Conservation (phyloP, 1,139 yeast species). For the Sugiyamaella sp. region DNA sequence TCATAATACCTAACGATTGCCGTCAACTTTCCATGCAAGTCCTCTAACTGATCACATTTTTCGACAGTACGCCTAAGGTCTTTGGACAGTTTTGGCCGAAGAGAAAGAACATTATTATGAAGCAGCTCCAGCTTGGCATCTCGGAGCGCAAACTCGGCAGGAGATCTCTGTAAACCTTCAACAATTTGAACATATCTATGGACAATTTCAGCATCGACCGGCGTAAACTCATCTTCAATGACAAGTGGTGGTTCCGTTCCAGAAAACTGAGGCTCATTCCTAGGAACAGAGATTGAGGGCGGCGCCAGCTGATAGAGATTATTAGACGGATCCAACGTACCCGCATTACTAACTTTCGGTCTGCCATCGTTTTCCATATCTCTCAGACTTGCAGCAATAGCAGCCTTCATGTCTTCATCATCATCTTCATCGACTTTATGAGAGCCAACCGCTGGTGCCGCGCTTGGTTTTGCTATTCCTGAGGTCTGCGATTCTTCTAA, state of each 20-base stretch:
- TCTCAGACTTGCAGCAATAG: conserved; percentile 88
- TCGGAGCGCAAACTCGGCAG: conserved; percentile 56
- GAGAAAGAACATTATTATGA: conserved; percentile 62
- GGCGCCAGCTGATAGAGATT: conserved; percentile 19
- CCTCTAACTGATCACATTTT: conserved; percentile 71
- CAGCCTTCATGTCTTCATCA: conserved; percentile 90
- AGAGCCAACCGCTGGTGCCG: too few species aligned
- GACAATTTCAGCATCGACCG: conserved; percentile 68
- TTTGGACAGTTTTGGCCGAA: conserved; percentile 75
- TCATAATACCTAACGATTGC: conserved; percentile 82
- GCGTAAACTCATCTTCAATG: conserved; percentile 48
- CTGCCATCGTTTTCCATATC: conserved; percentile 54
- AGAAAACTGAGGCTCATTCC: conserved; percentile 13
- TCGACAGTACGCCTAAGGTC: conserved; percentile 64
- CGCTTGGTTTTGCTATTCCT: conserved; percentile 16
- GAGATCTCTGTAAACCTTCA: conserved; percentile 55
- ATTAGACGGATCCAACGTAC: conserved; percentile 8
- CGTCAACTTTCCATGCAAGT: conserved; percentile 79
- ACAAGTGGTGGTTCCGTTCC: conserved; percentile 2
- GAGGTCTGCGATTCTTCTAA: conserved; percentile 54
- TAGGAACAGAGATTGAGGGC: conserved; percentile 31
- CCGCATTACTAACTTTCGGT: background rate
- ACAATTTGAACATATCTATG: conserved; percentile 70
- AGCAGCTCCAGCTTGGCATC: conserved; percentile 66
- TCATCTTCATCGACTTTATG: conserved; percentile 62